phyloP scores from a whole-genome alignment of 495 filamentous ascomycete genomes.

The Paragyromitra xinjiangensis region DNA sequence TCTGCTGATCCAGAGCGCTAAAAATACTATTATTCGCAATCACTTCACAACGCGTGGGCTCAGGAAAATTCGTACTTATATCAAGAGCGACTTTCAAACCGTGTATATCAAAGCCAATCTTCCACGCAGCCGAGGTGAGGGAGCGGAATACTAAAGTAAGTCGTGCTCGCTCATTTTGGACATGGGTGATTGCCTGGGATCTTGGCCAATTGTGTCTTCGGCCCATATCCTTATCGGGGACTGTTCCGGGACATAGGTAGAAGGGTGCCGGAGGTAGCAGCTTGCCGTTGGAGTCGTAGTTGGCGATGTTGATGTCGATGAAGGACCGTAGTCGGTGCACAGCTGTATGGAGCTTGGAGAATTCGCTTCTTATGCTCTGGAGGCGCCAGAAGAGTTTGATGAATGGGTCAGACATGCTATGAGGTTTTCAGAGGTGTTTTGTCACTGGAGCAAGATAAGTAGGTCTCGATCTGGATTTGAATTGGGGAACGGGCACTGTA shows the following conservation, averaged over 20 bases:
- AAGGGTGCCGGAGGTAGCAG: not conserved
- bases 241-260: not conserved
- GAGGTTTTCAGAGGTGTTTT: not conserved
- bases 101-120: not conserved
- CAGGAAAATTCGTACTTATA: not conserved
- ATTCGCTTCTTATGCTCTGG: not conserved
- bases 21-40: not conserved
- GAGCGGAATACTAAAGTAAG: not conserved
- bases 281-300: not conserved
- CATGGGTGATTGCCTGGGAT: not conserved
- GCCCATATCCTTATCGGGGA: not conserved
- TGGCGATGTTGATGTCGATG: not conserved
- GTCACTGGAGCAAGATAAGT: too few species aligned
- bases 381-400: not conserved
- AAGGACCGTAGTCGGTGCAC: not conserved
- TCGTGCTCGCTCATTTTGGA: not conserved
- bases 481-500: not conserved
- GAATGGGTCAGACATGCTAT: conserved; percentile 1
- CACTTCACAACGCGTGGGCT: not conserved
- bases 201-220: not conserved
- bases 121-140: conserved; percentile 8
- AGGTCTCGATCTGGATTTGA: not conserved
- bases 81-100: conserved; percentile 1
- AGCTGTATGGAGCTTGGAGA: not conserved
- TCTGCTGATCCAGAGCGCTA: not conserved